Evolutionary conservation across 2,329 filamentous ascomycete genomes (phyloP).

Genomic region (Periconia macrospinosa): DNA sequence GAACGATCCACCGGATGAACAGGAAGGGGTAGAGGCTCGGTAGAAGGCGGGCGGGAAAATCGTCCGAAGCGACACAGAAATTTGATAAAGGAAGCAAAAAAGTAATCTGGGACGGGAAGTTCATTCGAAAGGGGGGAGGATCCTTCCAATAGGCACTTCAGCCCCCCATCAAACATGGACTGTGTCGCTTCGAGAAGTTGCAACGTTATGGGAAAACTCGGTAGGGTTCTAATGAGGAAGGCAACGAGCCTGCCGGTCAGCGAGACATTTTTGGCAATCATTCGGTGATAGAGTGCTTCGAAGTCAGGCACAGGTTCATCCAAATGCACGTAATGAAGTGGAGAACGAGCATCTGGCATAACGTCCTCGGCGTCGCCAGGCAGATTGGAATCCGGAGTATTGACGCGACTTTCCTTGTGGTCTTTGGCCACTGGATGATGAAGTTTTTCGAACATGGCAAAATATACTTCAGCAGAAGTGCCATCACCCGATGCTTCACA

Average conservation of each 20-base stretch:
- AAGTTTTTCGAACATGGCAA: constrained; percentile 62
- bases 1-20: constrained; percentile 2
- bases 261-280: constrained; percentile 55
- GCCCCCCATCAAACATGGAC: constrained; percentile 19
- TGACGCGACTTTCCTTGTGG: constrained; percentile 3
- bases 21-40: constrained; percentile 7
- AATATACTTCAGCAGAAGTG: constrained; percentile 50
- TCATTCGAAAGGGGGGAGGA: constrained; percentile 11
- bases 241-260: constrained; percentile 56
- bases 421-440: constrained; percentile 3
- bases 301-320: constrained; percentile 63
- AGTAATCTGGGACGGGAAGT: constrained; percentile 22
- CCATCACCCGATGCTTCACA: constrained; percentile 50
- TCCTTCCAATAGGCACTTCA: constrained; percentile 25
- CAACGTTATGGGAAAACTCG: constrained; percentile 21
- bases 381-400: constrained; percentile 20
- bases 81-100: constrained; percentile 32
- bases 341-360: constrained; percentile 58
- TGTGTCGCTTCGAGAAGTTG: constrained; percentile 21
- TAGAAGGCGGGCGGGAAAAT: constrained; percentile 11
- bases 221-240: constrained; percentile 54
- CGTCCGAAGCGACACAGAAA: constrained; percentile 36
- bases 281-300: constrained; percentile 60
- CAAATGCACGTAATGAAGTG: constrained; percentile 66
- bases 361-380: constrained; percentile 65